Base-by-base conservation (phyloP, 306 rosid genomes). In the apple (Malus domestica) region DNA sequence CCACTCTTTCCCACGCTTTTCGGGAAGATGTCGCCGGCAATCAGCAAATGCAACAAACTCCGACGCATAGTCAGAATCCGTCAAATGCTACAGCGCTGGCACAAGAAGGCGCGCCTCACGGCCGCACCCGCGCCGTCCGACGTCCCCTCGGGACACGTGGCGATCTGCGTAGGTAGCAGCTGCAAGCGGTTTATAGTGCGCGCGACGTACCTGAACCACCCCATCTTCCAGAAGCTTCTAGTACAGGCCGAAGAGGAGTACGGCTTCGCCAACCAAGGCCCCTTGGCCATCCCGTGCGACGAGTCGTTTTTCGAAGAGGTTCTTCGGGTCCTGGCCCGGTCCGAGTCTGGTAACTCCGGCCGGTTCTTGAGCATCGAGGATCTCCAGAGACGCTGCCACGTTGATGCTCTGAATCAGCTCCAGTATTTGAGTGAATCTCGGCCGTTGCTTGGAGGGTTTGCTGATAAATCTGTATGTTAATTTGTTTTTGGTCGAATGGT, bases 61-160 rank as follows among this genome's bases (percentile, higher is more conserved):
- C 97, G 96, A 1, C 96, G 82, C 83, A 95, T 95, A 51, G 97
- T 95, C 0, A 75, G 93, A 23, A 80, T 95, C 83, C 89, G 98
- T 12, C 91, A 95, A 57, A 95, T 95, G 98, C 86, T 95, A 3
- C 87, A 86, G 69, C 88, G 86, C 63, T 95, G 98, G 98, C 80
- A 91, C 4, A 83, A 78, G 80, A 89, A 89, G 73, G 95, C 96
- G 0, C 78, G 83, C 6, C 51, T 80, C 3, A 51, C 82, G 3
- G 35, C 78, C 2, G n/a, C n/a, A 15, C 73, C 8, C 1, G 52
- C 87, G 4, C 82, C 93, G 15, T 33, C 88, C 12, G 98, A 92
- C 54, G 98, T 95, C 0, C 97, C 98, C 0, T 88, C 89, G 0
- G 98, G 98, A 6, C 93, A 92, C 86, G 90, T 95, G 63, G 97